These are phyloP conservation scores for Hevea brasiliensis DNA, from an alignment of 345 rosid species.

Conservation along the genomic window DNA sequence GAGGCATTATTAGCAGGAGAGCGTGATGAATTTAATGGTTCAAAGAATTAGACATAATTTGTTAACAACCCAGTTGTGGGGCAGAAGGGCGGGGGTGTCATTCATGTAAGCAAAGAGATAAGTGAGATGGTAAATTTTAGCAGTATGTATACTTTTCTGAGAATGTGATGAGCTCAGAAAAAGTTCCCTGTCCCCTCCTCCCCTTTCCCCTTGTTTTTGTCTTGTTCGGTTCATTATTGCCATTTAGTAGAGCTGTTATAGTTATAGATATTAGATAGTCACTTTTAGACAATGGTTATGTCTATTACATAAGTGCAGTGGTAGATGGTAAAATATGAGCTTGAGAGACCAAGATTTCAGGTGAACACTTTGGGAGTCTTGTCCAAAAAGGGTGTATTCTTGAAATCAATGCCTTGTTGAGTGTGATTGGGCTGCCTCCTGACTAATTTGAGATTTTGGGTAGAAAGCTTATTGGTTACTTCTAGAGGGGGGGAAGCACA, in stretches of 20 bases:
- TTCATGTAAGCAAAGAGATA: background rate
- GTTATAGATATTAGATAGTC: background rate
- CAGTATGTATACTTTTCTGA: too few species aligned
- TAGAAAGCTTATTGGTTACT: background rate
- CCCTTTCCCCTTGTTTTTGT: background rate
- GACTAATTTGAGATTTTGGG: background rate
- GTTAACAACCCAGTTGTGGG: background rate
- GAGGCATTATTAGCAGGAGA: background rate
- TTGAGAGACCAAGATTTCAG: background rate
- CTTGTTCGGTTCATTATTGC: background rate
- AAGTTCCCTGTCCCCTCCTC: background rate
- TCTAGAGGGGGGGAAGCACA: background rate
- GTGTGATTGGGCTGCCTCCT: too few species aligned
- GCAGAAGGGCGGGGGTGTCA: background rate
- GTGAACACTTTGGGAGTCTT: background rate
- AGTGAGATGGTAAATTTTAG: too few species aligned
- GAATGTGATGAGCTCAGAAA: too few species aligned
- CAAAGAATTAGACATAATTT: background rate
- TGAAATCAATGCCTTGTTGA: background rate
- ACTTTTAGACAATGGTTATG: background rate
- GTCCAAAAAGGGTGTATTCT: background rate
- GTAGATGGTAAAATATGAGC: background rate
- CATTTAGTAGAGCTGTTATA: background rate
- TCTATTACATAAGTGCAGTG: background rate
- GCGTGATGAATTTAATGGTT: background rate